phyloP scores from a whole-genome alignment of 441 rosid genomes.

The Arabidopsis hybrid region DNA sequence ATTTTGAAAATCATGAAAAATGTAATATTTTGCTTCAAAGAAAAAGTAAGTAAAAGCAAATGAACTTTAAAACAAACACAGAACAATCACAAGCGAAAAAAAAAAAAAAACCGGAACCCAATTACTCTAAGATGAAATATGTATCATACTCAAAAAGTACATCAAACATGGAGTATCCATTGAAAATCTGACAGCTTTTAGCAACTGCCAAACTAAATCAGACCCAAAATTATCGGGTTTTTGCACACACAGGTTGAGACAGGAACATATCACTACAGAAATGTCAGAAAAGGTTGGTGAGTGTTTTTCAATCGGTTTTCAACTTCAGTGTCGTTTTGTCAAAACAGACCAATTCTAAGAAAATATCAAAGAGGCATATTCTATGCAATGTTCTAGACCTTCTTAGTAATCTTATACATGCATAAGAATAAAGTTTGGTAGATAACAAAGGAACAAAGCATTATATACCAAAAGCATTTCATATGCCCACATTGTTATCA shows the following conservation, averaged over 20 bases:
- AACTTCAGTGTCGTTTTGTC: conserved; percentile 33
- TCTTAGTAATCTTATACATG: not conserved
- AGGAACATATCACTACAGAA: conserved; percentile 31
- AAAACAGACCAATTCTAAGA: conserved; percentile 20
- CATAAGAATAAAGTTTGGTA: conserved; percentile 23
- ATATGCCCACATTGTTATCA: conserved; percentile 42
- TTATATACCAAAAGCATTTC: conserved; percentile 40
- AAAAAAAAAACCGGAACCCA: not conserved
- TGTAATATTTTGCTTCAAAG: too few species aligned
- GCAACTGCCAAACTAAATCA: conserved; percentile 41
- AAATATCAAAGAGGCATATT: conserved; percentile 44
- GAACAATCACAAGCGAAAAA: too few species aligned
- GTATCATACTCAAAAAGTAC: conserved; percentile 32
- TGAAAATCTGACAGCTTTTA: conserved; percentile 29
- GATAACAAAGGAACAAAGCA: conserved; percentile 42
- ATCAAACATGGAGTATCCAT: conserved; percentile 22
- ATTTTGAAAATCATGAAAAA: too few species aligned
- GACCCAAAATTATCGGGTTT: conserved; percentile 36
- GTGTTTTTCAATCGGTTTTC: conserved; percentile 42
- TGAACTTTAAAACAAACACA: too few species aligned
- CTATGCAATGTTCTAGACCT: conserved; percentile 43
- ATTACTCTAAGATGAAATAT: not conserved
- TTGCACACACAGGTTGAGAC: conserved; percentile 42
- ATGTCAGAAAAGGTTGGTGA: conserved; percentile 30
- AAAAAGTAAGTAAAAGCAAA: too few species aligned